phyloP scores from a whole-genome alignment of 257 asterid genomes.

The Nicotiana noctiflora region DNA sequence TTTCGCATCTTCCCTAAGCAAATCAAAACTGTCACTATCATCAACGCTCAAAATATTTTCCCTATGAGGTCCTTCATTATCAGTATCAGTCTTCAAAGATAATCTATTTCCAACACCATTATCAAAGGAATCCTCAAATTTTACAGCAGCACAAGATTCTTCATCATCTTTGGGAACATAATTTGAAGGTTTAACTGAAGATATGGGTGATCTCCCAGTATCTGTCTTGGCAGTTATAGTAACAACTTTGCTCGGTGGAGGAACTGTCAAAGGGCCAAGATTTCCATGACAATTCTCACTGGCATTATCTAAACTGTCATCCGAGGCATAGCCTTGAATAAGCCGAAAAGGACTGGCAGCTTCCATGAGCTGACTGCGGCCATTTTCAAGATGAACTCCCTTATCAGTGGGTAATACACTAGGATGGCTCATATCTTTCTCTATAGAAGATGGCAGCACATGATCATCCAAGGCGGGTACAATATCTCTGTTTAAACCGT shows the following conservation, averaged over 20 bases:
- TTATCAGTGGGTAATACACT: conserved; percentile 17
- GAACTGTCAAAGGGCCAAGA: conserved; percentile 14
- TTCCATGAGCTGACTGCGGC: conserved; percentile 28
- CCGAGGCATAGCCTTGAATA: conserved; percentile 54
- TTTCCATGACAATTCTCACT: conserved; percentile 26
- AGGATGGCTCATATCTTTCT: conserved; percentile 21
- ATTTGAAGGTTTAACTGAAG: conserved; percentile 24
- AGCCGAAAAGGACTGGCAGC: conserved; percentile 41
- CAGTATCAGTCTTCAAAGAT: conserved; percentile 21
- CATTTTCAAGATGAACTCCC: conserved; percentile 32
- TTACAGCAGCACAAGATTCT: conserved; percentile 15
- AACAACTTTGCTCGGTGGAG: conserved; percentile 21
- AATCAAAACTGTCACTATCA: conserved; percentile 21
- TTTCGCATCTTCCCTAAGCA: conserved; percentile 25
- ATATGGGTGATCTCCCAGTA: conserved; percentile 9
- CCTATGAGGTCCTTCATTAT: conserved; percentile 9
- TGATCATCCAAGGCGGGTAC: conserved; percentile 17
- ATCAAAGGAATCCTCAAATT: conserved; percentile 24
- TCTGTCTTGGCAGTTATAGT: conserved; percentile 24
- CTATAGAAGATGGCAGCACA: conserved; percentile 16
- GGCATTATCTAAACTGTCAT: conserved; percentile 38
- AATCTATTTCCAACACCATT: conserved; percentile 20
- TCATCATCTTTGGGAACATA: conserved; percentile 23
- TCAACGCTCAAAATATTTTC: conserved; percentile 18
- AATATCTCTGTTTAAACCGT: conserved; percentile 23